These are phyloP conservation scores for Trifolium repens DNA, from an alignment of 306 rosid species.

Conservation along the genomic window DNA sequence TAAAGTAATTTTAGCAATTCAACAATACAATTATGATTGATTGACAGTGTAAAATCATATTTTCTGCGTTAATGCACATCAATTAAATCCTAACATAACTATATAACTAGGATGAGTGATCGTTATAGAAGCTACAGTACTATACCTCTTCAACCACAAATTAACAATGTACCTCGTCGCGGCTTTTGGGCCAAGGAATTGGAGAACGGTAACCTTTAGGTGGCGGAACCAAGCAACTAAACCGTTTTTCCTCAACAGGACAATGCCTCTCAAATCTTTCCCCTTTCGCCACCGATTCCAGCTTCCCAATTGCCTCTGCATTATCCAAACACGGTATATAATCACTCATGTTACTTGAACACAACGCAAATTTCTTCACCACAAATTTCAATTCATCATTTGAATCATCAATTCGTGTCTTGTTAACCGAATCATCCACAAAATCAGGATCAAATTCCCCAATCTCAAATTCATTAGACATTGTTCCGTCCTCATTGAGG, in stretches of 20 bases:
- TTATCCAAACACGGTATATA: slow-evolving; percentile 93
- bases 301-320: slow-evolving; percentile 58
- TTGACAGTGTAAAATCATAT: too few relatives aligned
- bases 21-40: too few relatives aligned
- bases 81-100: too few relatives aligned
- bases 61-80: too few relatives aligned
- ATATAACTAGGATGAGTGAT: not conserved
- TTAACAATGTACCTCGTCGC: slow-evolving; percentile 69
- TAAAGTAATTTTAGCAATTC: too few relatives aligned
- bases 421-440: slow-evolving; percentile 52
- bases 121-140: not conserved
- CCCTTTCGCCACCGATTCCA: slow-evolving; percentile 65
- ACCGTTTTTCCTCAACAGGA: slow-evolving; percentile 52
- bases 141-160: not conserved
- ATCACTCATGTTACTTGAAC: slow-evolving; percentile 64
- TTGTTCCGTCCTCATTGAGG: slow-evolving; percentile 77
- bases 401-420: slow-evolving; percentile 35
- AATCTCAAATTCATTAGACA: slow-evolving; percentile 86
- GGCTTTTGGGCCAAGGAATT: slow-evolving; percentile 93
- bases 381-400: slow-evolving; percentile 22
- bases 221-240: slow-evolving; percentile 84
- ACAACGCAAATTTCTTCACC: slow-evolving; percentile 54
- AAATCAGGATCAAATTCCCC: slow-evolving; percentile 67
- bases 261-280: slow-evolving; percentile 87
- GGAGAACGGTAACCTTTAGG: slow-evolving; percentile 74